These are phyloP conservation scores for Rossbeevera mucosa DNA, from an alignment of 768 basidiomycete genomes.

Conservation along the genomic window DNA sequence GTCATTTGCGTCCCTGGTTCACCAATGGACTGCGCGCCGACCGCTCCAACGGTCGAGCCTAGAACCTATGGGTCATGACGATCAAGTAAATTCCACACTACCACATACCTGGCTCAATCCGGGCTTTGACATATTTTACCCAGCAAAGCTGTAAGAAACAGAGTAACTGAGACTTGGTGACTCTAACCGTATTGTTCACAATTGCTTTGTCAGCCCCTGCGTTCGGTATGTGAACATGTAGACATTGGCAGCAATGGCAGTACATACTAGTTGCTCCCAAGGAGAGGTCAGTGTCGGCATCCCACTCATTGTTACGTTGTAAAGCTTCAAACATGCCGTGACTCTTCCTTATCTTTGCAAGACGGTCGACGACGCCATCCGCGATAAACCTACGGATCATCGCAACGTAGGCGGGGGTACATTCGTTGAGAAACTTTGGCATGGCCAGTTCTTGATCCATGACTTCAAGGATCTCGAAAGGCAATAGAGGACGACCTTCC, in stretches of 20 bases:
- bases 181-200: slow-evolving; percentile 88
- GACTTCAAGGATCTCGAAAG: slow-evolving; percentile 79
- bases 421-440: slow-evolving; percentile 60
- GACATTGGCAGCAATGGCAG: background rate
- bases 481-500: slow-evolving; percentile 62
- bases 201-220: slow-evolving; percentile 63
- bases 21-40: slow-evolving; percentile 98
- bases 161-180: slow-evolving; percentile 75
- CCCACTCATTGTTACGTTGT: slow-evolving; percentile 71
- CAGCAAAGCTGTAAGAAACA: slow-evolving; percentile 84
- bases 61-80: background rate
- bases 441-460: slow-evolving; percentile 59
- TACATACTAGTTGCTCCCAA: slow-evolving; percentile 67
- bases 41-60: slow-evolving; percentile 98
- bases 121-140: slow-evolving; percentile 89
- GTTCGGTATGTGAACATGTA: slow-evolving; percentile 1
- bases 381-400: slow-evolving; percentile 68
- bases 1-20: slow-evolving; percentile 99
- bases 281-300: slow-evolving; percentile 69
- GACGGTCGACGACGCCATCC: slow-evolving; percentile 57
- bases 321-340: slow-evolving; percentile 84
- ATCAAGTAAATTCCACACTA: background rate
- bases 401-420: slow-evolving; percentile 64
- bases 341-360: slow-evolving; percentile 62
- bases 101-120: slow-evolving; percentile 83